Conservation (phyloP, 2,329 filamentous ascomycete species). For the Fusarium nelsonii region DNA sequence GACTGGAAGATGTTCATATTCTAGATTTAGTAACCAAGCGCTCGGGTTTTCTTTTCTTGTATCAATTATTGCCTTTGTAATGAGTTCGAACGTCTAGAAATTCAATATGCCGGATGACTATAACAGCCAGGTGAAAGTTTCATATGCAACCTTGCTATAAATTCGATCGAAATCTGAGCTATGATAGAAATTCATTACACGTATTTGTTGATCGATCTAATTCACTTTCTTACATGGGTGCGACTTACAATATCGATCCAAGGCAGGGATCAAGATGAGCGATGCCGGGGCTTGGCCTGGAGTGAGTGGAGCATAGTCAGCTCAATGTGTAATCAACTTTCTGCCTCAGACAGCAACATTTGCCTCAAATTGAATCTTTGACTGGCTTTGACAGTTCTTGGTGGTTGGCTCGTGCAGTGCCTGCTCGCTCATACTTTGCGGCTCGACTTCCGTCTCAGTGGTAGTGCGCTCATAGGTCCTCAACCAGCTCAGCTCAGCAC, state of each 20-base stretch:
- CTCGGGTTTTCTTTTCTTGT: not conserved
- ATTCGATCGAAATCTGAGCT: not conserved
- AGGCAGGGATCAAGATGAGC: slow-evolving; percentile 21
- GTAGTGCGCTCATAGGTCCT: slow-evolving; percentile 27
- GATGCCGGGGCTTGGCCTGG: slow-evolving; percentile 32
- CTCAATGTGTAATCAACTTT: slow-evolving; percentile 28
- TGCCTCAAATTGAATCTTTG: slow-evolving; percentile 17
- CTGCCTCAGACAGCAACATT: slow-evolving; percentile 50
- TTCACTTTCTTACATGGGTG: not conserved
- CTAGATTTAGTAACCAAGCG: not conserved
- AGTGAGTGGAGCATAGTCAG: slow-evolving; percentile 29
- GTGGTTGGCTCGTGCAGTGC: slow-evolving; percentile 22
- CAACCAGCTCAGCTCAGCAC: slow-evolving; percentile 13
- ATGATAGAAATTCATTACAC: not conserved
- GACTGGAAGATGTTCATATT: not conserved
- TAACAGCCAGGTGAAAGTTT: rapidly evolving
- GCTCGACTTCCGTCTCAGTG: slow-evolving; percentile 24
- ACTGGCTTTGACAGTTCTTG: slow-evolving; percentile 15
- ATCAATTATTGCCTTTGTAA: not conserved
- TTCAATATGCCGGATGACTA: not conserved
- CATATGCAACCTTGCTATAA: not conserved
- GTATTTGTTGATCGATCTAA: not conserved
- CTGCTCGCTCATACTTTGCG: slow-evolving; percentile 18
- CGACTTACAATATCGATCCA: slow-evolving; percentile 3
- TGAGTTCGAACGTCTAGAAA: not conserved